phyloP scores from a whole-genome alignment of 1,139 yeast genomes.

The Pichia sp. region DNA sequence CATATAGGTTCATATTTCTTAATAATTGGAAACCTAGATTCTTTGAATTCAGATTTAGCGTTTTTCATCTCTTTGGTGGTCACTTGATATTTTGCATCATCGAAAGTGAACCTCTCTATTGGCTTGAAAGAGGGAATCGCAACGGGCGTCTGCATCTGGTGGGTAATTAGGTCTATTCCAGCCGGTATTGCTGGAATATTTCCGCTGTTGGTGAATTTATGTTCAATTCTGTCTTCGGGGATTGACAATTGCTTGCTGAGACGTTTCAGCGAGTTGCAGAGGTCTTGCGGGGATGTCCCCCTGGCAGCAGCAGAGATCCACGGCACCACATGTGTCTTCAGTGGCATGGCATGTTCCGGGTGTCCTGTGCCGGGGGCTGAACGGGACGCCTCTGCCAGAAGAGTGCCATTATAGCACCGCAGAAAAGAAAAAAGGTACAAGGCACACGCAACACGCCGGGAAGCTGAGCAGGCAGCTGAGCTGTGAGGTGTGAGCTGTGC shows the following conservation, averaged over 20 bases:
- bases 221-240: too few relatives aligned
- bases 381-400: neutral
- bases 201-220: too few relatives aligned
- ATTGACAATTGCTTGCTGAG: too few relatives aligned
- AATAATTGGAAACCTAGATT: slow-evolving; percentile 17
- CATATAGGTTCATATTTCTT: slow-evolving; percentile 18
- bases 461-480: too few relatives aligned
- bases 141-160: neutral
- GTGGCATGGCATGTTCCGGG: neutral
- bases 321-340: slow-evolving; percentile 2
- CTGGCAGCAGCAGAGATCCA: neutral
- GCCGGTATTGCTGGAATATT: neutral
- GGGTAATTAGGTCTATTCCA: neutral
- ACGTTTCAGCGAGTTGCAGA: too few relatives aligned
- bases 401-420: too few relatives aligned
- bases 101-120: slow-evolving; percentile 18
- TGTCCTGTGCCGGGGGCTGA: neutral
- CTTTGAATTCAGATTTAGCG: slow-evolving; percentile 19
- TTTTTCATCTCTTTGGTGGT: slow-evolving; percentile 15
- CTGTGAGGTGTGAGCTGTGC: too few relatives aligned
- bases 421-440: too few relatives aligned
- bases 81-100: slow-evolving; percentile 14
- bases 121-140: neutral
- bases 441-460: too few relatives aligned
- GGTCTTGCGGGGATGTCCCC: neutral